Evolutionary conservation across 108 stramenopile genomes (phyloP), one percentile per base, ranked within the genome.

Genomic region (Fistulifera pelliculosa): DNA sequence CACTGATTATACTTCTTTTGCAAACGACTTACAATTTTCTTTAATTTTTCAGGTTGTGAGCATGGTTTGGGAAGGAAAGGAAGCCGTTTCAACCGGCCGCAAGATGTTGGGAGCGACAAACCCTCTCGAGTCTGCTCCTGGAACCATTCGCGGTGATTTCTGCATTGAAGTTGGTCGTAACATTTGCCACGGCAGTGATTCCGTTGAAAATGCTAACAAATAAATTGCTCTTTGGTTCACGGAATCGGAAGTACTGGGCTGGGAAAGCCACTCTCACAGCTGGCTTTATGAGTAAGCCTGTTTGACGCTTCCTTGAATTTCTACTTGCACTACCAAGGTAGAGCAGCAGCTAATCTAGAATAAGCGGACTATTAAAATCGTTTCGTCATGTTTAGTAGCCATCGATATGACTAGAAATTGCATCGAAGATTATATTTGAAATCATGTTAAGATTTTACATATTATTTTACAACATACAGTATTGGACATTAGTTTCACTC

Each of bases 21-120:
- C 17, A 41, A 61, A 52, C 52, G 76, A 80, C 24, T 79, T 77
- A 49, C 73, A 35, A 6, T 35, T 35, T 6, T 8, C 8, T 35
- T 35, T 3, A 6, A 6, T 35, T 8, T 35, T 8, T 35, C 8
- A 35, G 31, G 31, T 85, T 39, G 66, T 79, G 17, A 79, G 82
- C 72, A 96, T 98, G 95, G 80, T 94, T 23, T 98, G 95, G 94
- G 91, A 96, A 73, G 90, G 88, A 43, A 22, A 57, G 15, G 23
- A 42, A n/a, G 44, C 90, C 17, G 92, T 96, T 44, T 62, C 75
- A 15, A 88, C 87, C 5, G 95, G 94, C 31, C 74, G 96, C 21
- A 93, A 90, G 68, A 88, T 98, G 87, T 75, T 98, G 7, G 96
- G 96, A 15, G 94, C 93, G 14, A 98, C 96, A 54, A 96, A 95